Evolutionary conservation across 2,329 filamentous ascomycete species (phyloP), one percentile per base, ranked within the genome.

Genomic region (Verticillium nonalfalfae): DNA sequence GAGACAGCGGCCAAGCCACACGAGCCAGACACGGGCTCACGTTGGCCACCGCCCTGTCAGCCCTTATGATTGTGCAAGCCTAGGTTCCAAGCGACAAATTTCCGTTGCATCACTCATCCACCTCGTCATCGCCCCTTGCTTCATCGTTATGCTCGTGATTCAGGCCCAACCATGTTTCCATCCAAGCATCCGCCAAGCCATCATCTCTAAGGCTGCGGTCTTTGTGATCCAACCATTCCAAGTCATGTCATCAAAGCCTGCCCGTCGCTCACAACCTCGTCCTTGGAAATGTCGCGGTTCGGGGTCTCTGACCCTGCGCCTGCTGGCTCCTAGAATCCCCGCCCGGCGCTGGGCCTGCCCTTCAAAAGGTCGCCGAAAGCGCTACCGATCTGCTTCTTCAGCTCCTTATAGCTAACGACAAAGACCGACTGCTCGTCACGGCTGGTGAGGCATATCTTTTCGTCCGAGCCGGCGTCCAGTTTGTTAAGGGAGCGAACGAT

Each of bases 341-440:
- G 70, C 5, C 66, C 68, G 56, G 59, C 40, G 21, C 59, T 45
- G 56, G 72, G 70, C 67, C 77, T 78, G 60, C 69, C 74, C 71
- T 85, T 85, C 59, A 80, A 75, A 59, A 89, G 76, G 60, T 88
- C 85, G 38, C 79, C 78, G 67, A 87, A 89, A 2, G 85, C 79
- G 59, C 77, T 78, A 50, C 78, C 76, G 57, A 87, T 74, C 71
- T 86, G 83, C 72, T 86, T 85, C 75, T 85, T 96, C 64, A 99
- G 76, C 74, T 98, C 95, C 73, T 91, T 91, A 74, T 96, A 99
- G 66, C 86, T 94, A 63, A 97, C 88, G 60, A 97, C 83, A 70
- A 98, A 90, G 65, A 90, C 88, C 60, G 88, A 95, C 74, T 97
- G 90, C 71, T 97, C 91, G 74, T 99, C 94, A 61, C 94, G 85